Conservation (phyloP, 192 early-diverging fungal species). For the Coemansia sp. region DNA sequence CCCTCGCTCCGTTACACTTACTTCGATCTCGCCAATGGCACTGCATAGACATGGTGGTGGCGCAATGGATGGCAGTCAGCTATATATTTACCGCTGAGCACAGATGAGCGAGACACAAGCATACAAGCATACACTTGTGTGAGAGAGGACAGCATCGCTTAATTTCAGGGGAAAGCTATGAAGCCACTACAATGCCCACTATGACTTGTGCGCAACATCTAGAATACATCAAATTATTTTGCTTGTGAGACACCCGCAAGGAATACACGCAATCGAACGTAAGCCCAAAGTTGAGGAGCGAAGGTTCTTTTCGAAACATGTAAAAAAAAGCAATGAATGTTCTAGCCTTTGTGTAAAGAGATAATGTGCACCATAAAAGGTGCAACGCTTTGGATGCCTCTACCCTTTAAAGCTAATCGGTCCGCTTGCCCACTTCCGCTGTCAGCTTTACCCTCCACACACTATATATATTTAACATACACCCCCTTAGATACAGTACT, state of each 20-base stretch:
- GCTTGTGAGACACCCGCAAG: neutral
- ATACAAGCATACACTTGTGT: neutral
- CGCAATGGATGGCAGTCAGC: neutral
- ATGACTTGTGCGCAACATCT: neutral
- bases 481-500: neutral
- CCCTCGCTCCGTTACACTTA: neutral
- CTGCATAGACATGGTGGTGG: neutral
- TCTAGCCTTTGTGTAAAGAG: neutral
- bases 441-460: neutral
- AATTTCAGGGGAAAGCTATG: neutral
- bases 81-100: neutral
- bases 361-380: neutral
- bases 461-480: neutral
- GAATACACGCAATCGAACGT: neutral
- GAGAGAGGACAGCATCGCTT: neutral
- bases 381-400: neutral
- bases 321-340: neutral
- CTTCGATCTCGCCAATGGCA: neutral
- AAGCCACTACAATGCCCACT: neutral
- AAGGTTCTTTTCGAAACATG: neutral
- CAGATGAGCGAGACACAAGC: neutral
- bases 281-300: neutral
- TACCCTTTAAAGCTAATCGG: slow-evolving; percentile 1
- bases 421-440: neutral
- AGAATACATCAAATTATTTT: neutral